phyloP scores from a whole-genome alignment of 2,329 filamentous ascomycete genomes.

The Pestalotiopsis sp. region DNA sequence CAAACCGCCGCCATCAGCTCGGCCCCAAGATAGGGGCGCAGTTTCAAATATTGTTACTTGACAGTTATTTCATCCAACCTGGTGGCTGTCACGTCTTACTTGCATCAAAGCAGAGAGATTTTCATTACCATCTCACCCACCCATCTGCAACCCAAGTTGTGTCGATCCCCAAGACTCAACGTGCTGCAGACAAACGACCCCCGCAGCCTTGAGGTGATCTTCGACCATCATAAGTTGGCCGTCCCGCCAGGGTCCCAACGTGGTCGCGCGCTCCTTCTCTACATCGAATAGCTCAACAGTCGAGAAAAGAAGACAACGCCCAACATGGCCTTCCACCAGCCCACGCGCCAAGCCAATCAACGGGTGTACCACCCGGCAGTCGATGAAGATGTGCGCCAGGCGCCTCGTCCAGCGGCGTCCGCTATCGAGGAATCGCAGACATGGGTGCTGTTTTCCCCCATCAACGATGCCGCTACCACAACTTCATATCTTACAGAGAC shows the following conservation, averaged over 20 bases:
- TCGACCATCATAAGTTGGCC: constrained; percentile 3
- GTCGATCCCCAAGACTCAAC: not conserved
- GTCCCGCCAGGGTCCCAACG: constrained; percentile 4
- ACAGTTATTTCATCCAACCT: not conserved
- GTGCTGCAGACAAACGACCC: not conserved
- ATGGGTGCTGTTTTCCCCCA: constrained; percentile 94
- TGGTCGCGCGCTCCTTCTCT: not conserved
- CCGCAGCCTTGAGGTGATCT: not conserved
- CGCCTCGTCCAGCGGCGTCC: constrained; percentile 35
- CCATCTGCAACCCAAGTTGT: not conserved
- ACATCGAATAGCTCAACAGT: not conserved
- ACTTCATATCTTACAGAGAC: constrained; percentile 71
- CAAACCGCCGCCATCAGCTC: not conserved
- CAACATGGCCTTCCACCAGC: constrained; percentile 63
- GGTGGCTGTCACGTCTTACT: not conserved
- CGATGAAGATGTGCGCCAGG: constrained; percentile 39
- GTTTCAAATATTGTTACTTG: not conserved
- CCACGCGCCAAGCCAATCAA: constrained; percentile 55
- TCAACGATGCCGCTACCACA: constrained; percentile 61
- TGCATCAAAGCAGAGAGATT: not conserved
- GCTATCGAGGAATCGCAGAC: constrained; percentile 76
- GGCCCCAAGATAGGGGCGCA: not conserved
- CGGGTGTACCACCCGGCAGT: constrained; percentile 45
- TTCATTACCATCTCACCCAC: not conserved
- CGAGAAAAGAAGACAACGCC: not conserved